Percentiles rank a stretch among this genome's conserved stretches.
phyloP scores from a whole-genome alignment of 495 filamentous ascomycete species.

The Ramalina intermedia region DNA sequence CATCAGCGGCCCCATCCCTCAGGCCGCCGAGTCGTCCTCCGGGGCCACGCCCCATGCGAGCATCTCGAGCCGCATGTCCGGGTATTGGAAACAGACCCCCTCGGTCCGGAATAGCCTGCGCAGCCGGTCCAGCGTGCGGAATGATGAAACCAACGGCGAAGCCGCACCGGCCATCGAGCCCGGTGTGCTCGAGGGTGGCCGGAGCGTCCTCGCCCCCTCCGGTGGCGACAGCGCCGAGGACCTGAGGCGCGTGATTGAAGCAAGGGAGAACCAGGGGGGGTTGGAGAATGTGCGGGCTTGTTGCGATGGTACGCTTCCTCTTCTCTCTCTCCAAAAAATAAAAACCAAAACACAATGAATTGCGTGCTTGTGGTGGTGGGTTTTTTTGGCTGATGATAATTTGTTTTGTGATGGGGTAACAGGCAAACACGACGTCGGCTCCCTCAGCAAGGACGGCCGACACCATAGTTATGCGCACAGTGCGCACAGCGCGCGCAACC shows the following conservation, averaged over 20 bases:
- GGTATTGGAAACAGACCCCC: constrained; percentile 1
- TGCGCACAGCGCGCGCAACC: constrained; percentile 1
- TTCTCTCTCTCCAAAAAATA: not conserved
- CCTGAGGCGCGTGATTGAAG: constrained; percentile 56
- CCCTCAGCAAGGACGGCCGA: constrained; percentile 25
- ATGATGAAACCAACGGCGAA: not conserved
- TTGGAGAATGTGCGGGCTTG: constrained; percentile 94
- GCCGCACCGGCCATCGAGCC: constrained; percentile 15
- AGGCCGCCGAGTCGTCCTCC: not conserved
- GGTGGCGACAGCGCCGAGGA: constrained; percentile 60
- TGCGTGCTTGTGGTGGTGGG: constrained; percentile 18
- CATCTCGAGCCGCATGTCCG: constrained; percentile 1
- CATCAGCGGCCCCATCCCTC: not conserved
- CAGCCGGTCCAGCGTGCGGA: constrained; percentile 12
- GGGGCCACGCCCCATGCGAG: not conserved
- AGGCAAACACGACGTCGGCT: constrained; percentile 59
- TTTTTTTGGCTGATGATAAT: constrained; percentile 2
- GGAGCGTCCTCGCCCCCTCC: constrained; percentile 16
- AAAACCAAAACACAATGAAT: too few relatives aligned
- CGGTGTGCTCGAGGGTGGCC: constrained; percentile 31
- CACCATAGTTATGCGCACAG: constrained; percentile 5
- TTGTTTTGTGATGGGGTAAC: too few relatives aligned
- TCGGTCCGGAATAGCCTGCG: constrained; percentile 12
- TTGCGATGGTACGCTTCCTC: constrained; percentile 70
- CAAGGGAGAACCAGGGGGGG: constrained; percentile 39